Evolutionary conservation across 192 early-diverging fungal species (phyloP).

Genomic region (Linderina pennispora): DNA sequence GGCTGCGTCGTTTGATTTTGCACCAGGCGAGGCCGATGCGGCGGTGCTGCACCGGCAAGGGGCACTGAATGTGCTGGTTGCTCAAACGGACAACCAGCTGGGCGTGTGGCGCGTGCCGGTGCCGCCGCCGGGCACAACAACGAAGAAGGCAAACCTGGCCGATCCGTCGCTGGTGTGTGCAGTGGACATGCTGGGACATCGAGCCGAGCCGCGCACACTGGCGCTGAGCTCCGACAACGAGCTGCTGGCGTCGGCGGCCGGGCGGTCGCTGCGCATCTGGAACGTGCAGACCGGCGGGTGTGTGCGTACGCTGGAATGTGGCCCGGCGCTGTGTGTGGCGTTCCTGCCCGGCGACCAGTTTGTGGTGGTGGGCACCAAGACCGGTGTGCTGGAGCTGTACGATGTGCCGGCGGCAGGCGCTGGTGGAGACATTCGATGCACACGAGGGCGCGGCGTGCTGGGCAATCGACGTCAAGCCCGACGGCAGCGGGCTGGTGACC

Average conservation of each 20-base stretch:
- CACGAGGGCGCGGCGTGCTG: slow-evolving; percentile 83
- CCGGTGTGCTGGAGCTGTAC: slow-evolving; percentile 84
- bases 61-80: slow-evolving; percentile 53
- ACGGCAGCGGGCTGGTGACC: slow-evolving; percentile 82
- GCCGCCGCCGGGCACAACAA: slow-evolving; percentile 50
- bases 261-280: slow-evolving; percentile 83
- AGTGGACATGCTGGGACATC: slow-evolving; percentile 84
- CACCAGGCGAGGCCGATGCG: slow-evolving; percentile 20
- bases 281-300: slow-evolving; percentile 76
- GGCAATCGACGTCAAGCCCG: slow-evolving; percentile 80
- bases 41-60: slow-evolving; percentile 18
- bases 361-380: slow-evolving; percentile 89
- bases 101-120: slow-evolving; percentile 66
- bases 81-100: slow-evolving; percentile 77
- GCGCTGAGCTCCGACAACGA: slow-evolving; percentile 88
- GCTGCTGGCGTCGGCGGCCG: slow-evolving; percentile 81
- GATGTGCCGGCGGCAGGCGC: slow-evolving; percentile 77
- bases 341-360: slow-evolving; percentile 87
- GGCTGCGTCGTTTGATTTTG: slow-evolving; percentile 61
- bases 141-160: slow-evolving; percentile 57
- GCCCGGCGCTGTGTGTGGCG: slow-evolving; percentile 85
- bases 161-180: slow-evolving; percentile 62
- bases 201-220: slow-evolving; percentile 83
- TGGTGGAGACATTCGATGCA: slow-evolving; percentile 84
- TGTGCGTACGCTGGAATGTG: slow-evolving; percentile 84